Evolutionary conservation across 257 asterid genomes (phyloP).

Genomic region (Solanum pennellii): DNA sequence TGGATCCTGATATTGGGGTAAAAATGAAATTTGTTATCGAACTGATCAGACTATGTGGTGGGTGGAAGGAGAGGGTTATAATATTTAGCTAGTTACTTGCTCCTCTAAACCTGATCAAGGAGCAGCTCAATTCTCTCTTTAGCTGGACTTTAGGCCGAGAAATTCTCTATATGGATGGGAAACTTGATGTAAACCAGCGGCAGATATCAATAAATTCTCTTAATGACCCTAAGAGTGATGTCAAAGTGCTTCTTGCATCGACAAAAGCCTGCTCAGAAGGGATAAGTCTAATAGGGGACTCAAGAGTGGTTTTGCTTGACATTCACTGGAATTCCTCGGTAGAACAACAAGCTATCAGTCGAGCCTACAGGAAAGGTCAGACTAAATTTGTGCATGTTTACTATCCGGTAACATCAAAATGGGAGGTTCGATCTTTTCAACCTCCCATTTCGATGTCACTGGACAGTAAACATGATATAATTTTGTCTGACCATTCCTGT

Average conservation of each 20-base stretch:
- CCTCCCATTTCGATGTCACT: neutral
- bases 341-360: constrained; percentile 58
- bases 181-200: constrained; percentile 16
- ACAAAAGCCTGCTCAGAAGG: constrained; percentile 65
- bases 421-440: neutral
- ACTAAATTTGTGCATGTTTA: constrained; percentile 52
- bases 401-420: constrained; percentile 28
- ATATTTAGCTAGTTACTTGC: neutral
- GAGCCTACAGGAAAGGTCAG: constrained; percentile 78
- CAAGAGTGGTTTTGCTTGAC: constrained; percentile 69
- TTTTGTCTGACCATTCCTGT: neutral
- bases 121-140: neutral
- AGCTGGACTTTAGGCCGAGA: neutral
- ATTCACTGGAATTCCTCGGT: constrained; percentile 73
- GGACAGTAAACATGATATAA: neutral
- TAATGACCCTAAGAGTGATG: constrained; percentile 31
- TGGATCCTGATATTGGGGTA: neutral
- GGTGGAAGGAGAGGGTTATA: neutral
- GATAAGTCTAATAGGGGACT: constrained; percentile 64
- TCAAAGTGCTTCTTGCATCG: constrained; percentile 60
- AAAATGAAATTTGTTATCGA: neutral
- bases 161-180: constrained; percentile 30
- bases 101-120: neutral
- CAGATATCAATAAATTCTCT: constrained; percentile 29
- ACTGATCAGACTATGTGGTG: neutral